Percentiles rank a stretch among this genome's conserved stretches.
Conservation (phyloP, 2,329 filamentous ascomycete species). For the Colletotrichum sp. region DNA sequence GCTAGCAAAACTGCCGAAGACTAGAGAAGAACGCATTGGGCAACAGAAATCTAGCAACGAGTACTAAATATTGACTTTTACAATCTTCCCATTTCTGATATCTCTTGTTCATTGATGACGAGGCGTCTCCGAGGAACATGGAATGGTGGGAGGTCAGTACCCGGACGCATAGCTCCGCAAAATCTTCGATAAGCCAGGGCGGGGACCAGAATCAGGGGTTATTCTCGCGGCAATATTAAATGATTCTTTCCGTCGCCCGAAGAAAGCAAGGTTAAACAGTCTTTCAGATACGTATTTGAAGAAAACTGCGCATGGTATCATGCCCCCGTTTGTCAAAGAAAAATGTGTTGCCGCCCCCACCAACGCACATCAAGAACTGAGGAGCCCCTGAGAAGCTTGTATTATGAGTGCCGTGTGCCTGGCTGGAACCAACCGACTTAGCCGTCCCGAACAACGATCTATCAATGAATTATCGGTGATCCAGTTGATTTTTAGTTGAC, state of each 20-base stretch:
- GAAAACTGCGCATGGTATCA: neutral
- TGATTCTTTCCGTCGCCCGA: neutral
- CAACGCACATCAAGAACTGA: neutral
- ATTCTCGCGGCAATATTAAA: neutral
- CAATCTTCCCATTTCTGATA: neutral
- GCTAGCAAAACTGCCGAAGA: neutral
- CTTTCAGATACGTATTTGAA: neutral
- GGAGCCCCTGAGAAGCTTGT: neutral
- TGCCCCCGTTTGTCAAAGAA: neutral
- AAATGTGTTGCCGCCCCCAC: neutral
- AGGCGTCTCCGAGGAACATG: neutral
- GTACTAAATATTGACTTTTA: neutral
- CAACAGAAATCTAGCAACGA: neutral
- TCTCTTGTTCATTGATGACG: neutral
- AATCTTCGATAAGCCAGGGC: neutral
- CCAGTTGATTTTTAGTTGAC: fast-evolving
- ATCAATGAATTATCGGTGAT: neutral
- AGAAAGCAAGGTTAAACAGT: neutral
- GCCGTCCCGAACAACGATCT: neutral
- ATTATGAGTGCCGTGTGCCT: neutral
- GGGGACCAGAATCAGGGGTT: neutral
- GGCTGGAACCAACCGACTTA: neutral
- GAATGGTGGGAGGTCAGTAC: neutral
- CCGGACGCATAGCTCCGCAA: neutral
- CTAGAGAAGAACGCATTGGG: neutral